These are phyloP conservation scores for Carpinus viminea DNA, from an alignment of 306 rosid species.

Conservation along the genomic window DNA sequence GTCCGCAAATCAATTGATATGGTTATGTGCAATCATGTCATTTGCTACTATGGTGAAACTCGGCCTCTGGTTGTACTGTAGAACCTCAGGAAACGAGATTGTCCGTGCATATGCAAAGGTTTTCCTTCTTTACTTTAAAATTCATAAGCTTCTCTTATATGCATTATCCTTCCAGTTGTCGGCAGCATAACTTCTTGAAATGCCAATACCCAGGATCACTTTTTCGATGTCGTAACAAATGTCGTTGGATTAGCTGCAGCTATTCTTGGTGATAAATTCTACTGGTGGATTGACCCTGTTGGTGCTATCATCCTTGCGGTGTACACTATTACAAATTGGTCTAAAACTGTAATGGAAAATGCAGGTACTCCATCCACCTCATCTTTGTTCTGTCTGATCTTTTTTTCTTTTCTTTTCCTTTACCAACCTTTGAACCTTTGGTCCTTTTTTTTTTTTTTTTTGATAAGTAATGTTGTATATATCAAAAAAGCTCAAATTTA, in stretches of 20 bases:
- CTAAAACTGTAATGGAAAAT: conserved; percentile 85
- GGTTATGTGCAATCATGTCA: conserved; percentile 79
- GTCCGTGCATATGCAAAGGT: conserved; percentile 94
- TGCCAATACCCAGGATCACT: conserved; percentile 74
- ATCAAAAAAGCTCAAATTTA: no score
- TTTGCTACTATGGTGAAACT: conserved; percentile 77
- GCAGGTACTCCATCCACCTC: conserved; percentile 52
- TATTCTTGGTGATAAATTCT: conserved; percentile 72
- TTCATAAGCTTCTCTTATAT: not conserved
- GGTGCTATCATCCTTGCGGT: conserved; percentile 92
- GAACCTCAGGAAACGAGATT: conserved; percentile 71
- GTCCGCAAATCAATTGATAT: conserved; percentile 53
- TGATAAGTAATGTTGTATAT: no score
- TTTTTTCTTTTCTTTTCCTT: not conserved
- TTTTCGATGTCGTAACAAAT: conserved; percentile 91
- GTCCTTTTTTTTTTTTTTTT: no score
- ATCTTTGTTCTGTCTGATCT: not conserved
- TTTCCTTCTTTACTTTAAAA: not conserved
- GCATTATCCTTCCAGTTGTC: not conserved
- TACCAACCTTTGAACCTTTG: not conserved
- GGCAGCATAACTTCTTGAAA: conserved; percentile 12
- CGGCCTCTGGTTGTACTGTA: conserved; percentile 86
- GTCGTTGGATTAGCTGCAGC: conserved; percentile 86
- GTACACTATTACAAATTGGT: conserved; percentile 89
- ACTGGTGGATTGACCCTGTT: conserved; percentile 93